phyloP scores from a whole-genome alignment of 164 flowering plant genomes.

The Macadamia integrifolia region DNA sequence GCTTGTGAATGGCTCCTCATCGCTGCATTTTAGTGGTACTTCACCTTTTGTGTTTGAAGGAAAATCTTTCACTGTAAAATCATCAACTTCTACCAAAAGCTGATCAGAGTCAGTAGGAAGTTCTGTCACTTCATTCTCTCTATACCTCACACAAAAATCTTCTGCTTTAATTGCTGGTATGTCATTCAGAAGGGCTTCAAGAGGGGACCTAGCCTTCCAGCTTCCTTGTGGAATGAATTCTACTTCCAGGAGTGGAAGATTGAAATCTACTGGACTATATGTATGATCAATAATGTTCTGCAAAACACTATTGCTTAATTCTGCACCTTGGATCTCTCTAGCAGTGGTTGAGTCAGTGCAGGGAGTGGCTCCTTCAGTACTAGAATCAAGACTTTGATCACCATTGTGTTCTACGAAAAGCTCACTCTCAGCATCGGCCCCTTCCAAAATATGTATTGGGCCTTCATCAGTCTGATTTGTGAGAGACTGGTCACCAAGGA shows the following conservation, averaged over 20 bases:
- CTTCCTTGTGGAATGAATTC: slow-evolving; percentile 32
- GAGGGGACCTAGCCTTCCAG: background rate
- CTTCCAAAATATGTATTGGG: background rate
- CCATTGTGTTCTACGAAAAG: slow-evolving; percentile 25
- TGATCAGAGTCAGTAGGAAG: slow-evolving; percentile 10
- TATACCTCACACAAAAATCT: background rate
- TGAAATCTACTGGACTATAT: slow-evolving; percentile 38
- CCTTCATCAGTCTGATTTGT: slow-evolving; percentile 1
- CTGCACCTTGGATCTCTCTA: slow-evolving; percentile 3
- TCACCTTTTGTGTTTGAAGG: slow-evolving; percentile 13
- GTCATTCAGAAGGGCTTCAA: background rate
- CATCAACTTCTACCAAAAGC: slow-evolving; percentile 25
- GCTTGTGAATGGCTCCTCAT: slow-evolving; percentile 5
- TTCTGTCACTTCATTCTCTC: background rate
- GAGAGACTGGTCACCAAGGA: background rate
- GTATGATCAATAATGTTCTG: slow-evolving; percentile 21
- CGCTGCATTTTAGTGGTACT: slow-evolving; percentile 11
- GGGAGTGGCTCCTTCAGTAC: slow-evolving; percentile 3
- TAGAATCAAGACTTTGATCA: background rate
- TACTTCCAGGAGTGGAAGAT: slow-evolving; percentile 50
- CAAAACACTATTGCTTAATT: slow-evolving; percentile 5
- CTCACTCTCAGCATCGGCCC: background rate
- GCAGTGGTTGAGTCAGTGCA: slow-evolving; percentile 4
- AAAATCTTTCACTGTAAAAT: slow-evolving; percentile 5
- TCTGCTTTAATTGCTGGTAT: background rate